Conservation (phyloP, 768 basidiomycete species). For the Russula sp. region DNA sequence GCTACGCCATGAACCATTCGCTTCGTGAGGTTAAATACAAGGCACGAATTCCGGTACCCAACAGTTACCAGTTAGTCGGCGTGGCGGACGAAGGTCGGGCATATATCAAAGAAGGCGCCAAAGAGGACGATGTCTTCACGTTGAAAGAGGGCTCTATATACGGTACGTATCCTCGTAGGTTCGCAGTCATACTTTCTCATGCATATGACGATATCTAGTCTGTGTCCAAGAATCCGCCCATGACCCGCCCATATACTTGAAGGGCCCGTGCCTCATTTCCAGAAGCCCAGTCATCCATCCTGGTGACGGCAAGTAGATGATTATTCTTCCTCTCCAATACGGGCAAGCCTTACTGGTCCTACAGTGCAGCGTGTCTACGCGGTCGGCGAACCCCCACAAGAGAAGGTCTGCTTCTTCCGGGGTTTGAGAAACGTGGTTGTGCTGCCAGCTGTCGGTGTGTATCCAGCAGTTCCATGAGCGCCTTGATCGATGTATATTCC, state of each 20-base stretch:
- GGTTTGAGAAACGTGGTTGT: conserved; percentile 28
- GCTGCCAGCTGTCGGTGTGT: conserved; percentile 22
- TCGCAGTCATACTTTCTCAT: neutral
- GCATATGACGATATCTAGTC: neutral
- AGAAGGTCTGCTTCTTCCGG: conserved; percentile 22
- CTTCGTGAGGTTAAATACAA: conserved; percentile 69
- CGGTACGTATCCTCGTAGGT: conserved; percentile 1
- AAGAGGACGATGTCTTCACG: conserved; percentile 10
- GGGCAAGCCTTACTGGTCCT: neutral
- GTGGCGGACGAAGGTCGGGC: conserved; percentile 71
- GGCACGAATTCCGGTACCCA: conserved; percentile 66
- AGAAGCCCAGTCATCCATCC: conserved; percentile 33
- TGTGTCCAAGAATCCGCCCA: conserved; percentile 14
- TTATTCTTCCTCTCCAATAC: neutral
- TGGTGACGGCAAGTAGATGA: conserved; percentile 28
- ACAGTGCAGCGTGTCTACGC: conserved; percentile 28
- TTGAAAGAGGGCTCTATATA: conserved; percentile 6
- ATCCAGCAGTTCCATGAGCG: neutral
- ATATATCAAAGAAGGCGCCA: conserved; percentile 11
- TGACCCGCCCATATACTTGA: conserved; percentile 2
- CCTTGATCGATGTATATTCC: neutral
- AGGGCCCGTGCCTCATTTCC: conserved; percentile 25
- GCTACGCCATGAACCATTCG: conserved; percentile 56
- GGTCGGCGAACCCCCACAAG: conserved; percentile 28
- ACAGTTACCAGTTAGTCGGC: conserved; percentile 67